Evolutionary conservation across 2,329 filamentous ascomycete genomes (phyloP), one percentile per base, ranked within the genome.

Genomic region (Aureobasidium sp.): DNA sequence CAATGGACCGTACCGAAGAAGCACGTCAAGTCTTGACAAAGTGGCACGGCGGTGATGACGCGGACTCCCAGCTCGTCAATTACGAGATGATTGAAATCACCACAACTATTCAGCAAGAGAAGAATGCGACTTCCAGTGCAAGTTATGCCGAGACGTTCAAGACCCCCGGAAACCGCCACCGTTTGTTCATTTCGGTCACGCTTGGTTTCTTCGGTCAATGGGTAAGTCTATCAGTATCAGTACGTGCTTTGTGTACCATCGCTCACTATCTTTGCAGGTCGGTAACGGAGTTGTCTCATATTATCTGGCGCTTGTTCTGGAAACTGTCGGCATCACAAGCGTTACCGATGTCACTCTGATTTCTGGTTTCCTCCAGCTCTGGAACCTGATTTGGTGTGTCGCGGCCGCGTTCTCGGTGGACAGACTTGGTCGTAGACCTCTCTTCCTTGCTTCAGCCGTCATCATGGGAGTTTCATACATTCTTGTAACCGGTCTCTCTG

Each of bases 21-120:
- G 88, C 87, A 1, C 79, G 85, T 50, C 77, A 81, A 1, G 81
- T 89, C n/a, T 79, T 92, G 65, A 82, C 85, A 6, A 85, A 85
- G 68, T 87, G 89, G 69, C 88, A 88, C 69, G 82, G 87, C 65
- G 82, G 81, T 3, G 72, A 79, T 61, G 60, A 31, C 11, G 31
- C 78, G 33, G 72, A 75, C 9, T 77, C 72, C 71, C 3, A 56
- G 11, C 66, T 74, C 29, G 72, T 75, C 18, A 72, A 76, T 29
- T 73, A 80, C 1, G 78, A 81, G 50, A 65, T 79, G 31, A 71
- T 73, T 18, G 77, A 80, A 47, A 80, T 80, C n/a, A 65, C 66
- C 20, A 65, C 65, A 20, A 62, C 66, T 20, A 67, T 70, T 53
- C 47, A 64, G 1, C 66, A 55, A n/a, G 87, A 90, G 71, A 76